Evolutionary conservation across 1,284 basidiomycete species (phyloP).

Genomic region (Cryptococcus deneoformans): DNA sequence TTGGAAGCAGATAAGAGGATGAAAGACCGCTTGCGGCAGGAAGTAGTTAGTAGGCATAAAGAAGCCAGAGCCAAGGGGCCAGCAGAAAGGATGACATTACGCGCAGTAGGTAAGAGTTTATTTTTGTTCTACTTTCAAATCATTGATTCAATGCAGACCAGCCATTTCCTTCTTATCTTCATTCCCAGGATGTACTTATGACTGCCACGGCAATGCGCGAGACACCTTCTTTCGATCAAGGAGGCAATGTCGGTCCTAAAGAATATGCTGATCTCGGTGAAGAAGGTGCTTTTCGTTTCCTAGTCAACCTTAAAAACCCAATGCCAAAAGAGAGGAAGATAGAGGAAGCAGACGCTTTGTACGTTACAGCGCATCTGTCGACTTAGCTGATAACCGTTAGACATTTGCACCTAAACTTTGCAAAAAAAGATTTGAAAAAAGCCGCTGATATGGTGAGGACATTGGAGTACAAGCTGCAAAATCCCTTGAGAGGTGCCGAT

Average conservation of each 20-base stretch:
- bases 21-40: neutral
- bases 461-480: neutral
- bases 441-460: neutral
- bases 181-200: conserved; percentile 1
- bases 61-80: neutral
- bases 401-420: neutral
- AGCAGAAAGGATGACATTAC: neutral
- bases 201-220: conserved; percentile 4
- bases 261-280: neutral
- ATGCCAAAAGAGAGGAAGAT: neutral
- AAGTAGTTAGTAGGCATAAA: neutral
- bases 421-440: neutral
- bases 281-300: neutral
- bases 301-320: neutral
- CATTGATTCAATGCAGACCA: neutral
- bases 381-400: neutral
- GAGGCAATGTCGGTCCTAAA: neutral
- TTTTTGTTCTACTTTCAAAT: neutral
- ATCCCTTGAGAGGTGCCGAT: neutral
- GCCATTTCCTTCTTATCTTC: neutral
- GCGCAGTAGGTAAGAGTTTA: neutral
- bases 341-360: neutral
- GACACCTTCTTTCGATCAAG: neutral
- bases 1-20: neutral
- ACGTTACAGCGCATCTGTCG: neutral